These are phyloP conservation scores for Cyclanthera cordifolia DNA, from an alignment of 306 rosid species.

Conservation along the genomic window DNA sequence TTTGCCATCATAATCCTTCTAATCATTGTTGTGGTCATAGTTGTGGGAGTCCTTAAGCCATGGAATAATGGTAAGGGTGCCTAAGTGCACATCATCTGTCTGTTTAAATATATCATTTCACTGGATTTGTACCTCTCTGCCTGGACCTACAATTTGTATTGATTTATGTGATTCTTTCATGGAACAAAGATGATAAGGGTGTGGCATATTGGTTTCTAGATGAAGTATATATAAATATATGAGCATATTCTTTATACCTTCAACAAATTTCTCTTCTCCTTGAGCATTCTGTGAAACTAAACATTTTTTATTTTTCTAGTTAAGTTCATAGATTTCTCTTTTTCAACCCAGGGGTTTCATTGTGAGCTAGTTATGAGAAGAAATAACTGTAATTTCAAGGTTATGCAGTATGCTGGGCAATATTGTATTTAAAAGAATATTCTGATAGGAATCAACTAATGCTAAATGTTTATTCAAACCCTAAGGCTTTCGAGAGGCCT, in stretches of 20 bases:
- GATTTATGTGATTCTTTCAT: conserved; percentile 2
- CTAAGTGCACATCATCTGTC: conserved; percentile 17
- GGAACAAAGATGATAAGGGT: not conserved
- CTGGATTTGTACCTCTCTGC: not conserved
- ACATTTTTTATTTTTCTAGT: not conserved
- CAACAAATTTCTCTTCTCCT: not conserved
- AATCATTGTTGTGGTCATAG: conserved; percentile 38
- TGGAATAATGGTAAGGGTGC: conserved; percentile 48
- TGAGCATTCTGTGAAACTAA: not conserved
- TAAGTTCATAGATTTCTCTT: not conserved
- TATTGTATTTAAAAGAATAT: not conserved
- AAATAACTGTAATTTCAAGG: not conserved
- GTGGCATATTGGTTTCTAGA: conserved; percentile 7
- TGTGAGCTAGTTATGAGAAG: not conserved
- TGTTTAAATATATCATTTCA: conserved; percentile 7
- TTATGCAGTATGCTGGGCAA: not conserved
- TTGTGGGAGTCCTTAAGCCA: conserved; percentile 59
- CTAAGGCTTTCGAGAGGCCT: too few species aligned
- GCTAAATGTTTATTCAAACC: too few species aligned
- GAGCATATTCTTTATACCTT: conserved; percentile 9
- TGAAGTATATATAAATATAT: conserved; percentile 1
- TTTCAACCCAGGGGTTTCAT: not conserved
- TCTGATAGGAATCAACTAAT: too few species aligned
- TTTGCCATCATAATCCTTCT: conserved; percentile 76
- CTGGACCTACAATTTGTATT: conserved; percentile 1